Evolutionary conservation across 2,329 filamentous ascomycete genomes (phyloP), one percentile per base, ranked within the genome.

Genomic region (Xylaria sp.): DNA sequence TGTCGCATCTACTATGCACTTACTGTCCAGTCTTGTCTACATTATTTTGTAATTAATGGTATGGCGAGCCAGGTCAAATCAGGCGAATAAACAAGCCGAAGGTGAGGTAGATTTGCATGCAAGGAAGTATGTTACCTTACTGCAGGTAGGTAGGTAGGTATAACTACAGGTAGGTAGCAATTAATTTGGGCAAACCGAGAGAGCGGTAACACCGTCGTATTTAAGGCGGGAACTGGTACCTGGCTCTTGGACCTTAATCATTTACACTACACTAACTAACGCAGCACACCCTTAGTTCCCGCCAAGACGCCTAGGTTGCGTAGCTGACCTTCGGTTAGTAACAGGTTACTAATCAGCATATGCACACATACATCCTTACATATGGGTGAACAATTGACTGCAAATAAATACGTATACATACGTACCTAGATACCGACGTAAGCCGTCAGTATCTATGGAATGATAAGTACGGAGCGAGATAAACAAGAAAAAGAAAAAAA

Each of bases 191-290:
- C 36, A 38, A 44, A 59, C 65, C 65, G 51, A 57, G 26, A 51
- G 40, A 67, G 60, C 60, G 67, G 67, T 69, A 69, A 64, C 60
- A 49, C 57, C 23, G 67, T 69, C 59, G 67, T 44, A 69, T 69
- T 59, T 49, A 58, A 53, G 28, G 64, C 56, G 64, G 59, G 40
- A 59, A 46, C 62, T 28, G 40, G 10, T 38, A 38, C 53, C 42
- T 36, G n/a, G 36, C 36, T 28, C 13, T 26, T 26, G 13, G 54
- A 15, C 26, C 38, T 58, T 7, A 23, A 58, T 20, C 38, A 5
- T 58, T 23, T 38, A 23, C 2, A 23, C 23, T 51, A 46, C n/a
- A 20, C n/a, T n/a, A 23, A 23, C 23, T 23, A 20, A 46, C 40
- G 10, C 7, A 42, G 40, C 17, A 17, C 20, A 11, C 15, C 20